Conservation (phyloP, 495 filamentous ascomycete species). For the Neurospora sp. region DNA sequence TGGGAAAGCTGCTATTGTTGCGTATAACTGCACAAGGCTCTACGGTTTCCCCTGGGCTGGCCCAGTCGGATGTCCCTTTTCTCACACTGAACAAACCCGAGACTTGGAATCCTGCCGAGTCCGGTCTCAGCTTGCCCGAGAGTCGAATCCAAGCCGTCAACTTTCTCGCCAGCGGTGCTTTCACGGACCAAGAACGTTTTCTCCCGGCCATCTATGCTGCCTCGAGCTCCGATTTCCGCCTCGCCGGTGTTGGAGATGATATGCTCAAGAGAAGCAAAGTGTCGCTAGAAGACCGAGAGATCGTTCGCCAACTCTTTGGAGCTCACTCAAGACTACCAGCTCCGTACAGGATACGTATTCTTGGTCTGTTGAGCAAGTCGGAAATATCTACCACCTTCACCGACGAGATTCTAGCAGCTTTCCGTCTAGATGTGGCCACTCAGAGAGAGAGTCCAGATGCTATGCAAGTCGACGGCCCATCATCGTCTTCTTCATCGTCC, state of each 20-base stretch:
- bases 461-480: conserved; percentile 25
- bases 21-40: conserved; percentile 26
- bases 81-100: conserved; percentile 58
- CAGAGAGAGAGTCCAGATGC: conserved; percentile 16
- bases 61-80: conserved; percentile 61
- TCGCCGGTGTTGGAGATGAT: conserved; percentile 74
- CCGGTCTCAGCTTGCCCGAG: conserved; percentile 57
- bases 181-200: conserved; percentile 68
- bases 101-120: conserved; percentile 54
- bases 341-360: conserved; percentile 64
- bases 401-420: conserved; percentile 52
- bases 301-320: conserved; percentile 55
- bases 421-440: conserved; percentile 45
- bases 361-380: conserved; percentile 70
- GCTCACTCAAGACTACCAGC: conserved; percentile 62
- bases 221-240: conserved; percentile 68
- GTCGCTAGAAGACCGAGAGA: conserved; percentile 56
- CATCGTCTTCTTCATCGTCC: conserved; percentile 1
- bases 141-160: conserved; percentile 56
- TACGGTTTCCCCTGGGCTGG: conserved; percentile 55
- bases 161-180: conserved; percentile 77
- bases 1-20: conserved; percentile 72
- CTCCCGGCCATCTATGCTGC: conserved; percentile 76
- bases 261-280: conserved; percentile 65
- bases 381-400: conserved; percentile 53